These are phyloP conservation scores for Angophora floribunda DNA, from an alignment of 345 rosid genomes.

Conservation along the genomic window DNA sequence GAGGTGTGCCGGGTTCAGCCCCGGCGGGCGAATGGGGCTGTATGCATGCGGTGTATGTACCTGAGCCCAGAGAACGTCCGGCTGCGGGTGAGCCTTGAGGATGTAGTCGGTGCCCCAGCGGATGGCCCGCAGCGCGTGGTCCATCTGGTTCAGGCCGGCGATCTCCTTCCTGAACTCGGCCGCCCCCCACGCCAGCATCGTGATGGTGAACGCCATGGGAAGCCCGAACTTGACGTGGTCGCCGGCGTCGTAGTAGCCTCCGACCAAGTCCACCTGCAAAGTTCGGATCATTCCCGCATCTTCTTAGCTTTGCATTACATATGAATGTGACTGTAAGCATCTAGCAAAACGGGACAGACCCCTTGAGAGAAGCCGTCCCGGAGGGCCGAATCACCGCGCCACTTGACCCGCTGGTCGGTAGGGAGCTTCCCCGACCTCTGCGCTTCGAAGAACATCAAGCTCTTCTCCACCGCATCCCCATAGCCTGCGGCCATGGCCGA, in stretches of 20 bases:
- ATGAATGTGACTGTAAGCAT: neutral
- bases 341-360: slow-evolving; percentile 11
- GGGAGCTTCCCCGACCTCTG: slow-evolving; percentile 59
- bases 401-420: slow-evolving; percentile 32
- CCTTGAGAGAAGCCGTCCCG: slow-evolving; percentile 49
- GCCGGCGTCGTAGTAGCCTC: slow-evolving; percentile 92
- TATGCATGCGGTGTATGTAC: neutral
- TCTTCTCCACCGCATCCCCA: slow-evolving; percentile 46
- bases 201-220: slow-evolving; percentile 72
- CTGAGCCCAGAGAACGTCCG: slow-evolving; percentile 76
- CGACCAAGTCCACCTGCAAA: slow-evolving; percentile 61
- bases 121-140: slow-evolving; percentile 44
- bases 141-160: slow-evolving; percentile 45
- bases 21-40: neutral
- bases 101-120: slow-evolving; percentile 87
- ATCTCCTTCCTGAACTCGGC: slow-evolving; percentile 55
- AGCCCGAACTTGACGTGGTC: slow-evolving; percentile 90
- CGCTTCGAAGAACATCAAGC: slow-evolving; percentile 62
- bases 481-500: slow-evolving; percentile 6
- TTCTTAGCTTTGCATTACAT: neutral
- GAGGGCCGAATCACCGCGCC: slow-evolving; percentile 61
- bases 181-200: slow-evolving; percentile 75
- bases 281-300: neutral
- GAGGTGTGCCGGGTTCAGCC: neutral
- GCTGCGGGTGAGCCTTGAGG: slow-evolving; percentile 64